phyloP scores from a whole-genome alignment of 345 rosid genomes.

The Salix arbutifolia region DNA sequence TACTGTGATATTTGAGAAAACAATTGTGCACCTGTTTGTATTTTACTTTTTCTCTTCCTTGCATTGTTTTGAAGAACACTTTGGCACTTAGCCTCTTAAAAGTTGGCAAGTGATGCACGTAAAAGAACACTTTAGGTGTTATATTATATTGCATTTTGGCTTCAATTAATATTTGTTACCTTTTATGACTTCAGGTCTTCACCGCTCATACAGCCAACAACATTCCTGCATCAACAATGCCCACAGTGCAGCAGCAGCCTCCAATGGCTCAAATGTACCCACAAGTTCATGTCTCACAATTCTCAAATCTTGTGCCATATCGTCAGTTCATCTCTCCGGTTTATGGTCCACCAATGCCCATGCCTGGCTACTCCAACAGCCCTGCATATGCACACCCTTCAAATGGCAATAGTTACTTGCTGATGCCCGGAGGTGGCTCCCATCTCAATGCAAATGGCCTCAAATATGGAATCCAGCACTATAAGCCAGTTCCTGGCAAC shows the following conservation, averaged over 20 bases:
- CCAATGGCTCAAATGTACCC: conserved; percentile 81
- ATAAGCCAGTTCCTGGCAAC: conserved; percentile 66
- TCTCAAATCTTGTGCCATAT: conserved; percentile 71
- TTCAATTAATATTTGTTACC: not conserved
- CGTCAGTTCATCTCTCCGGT: conserved; percentile 81
- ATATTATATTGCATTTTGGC: not conserved
- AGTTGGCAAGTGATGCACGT: too few species aligned
- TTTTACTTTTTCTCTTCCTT: not conserved
- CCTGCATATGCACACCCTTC: conserved; percentile 84
- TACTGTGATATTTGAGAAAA: not conserved
- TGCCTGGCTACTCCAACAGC: conserved; percentile 82
- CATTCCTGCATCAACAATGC: conserved; percentile 52
- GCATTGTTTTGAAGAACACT: not conserved
- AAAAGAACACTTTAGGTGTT: too few species aligned
- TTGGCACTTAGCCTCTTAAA: not conserved
- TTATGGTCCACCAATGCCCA: conserved; percentile 80
- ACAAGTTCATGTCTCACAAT: conserved; percentile 84
- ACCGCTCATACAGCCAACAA: conserved; percentile 39
- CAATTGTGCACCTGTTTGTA: not conserved
- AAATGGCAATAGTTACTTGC: conserved; percentile 69
- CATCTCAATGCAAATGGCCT: conserved; percentile 63
- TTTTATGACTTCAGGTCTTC: conserved; percentile 39
- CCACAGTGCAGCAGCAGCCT: conserved; percentile 65
- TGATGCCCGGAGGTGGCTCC: conserved; percentile 87
- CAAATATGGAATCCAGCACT: conserved; percentile 85